Evolutionary conservation across 1,284 basidiomycete genomes (phyloP).

Genomic region (Wolfiporia cocos): DNA sequence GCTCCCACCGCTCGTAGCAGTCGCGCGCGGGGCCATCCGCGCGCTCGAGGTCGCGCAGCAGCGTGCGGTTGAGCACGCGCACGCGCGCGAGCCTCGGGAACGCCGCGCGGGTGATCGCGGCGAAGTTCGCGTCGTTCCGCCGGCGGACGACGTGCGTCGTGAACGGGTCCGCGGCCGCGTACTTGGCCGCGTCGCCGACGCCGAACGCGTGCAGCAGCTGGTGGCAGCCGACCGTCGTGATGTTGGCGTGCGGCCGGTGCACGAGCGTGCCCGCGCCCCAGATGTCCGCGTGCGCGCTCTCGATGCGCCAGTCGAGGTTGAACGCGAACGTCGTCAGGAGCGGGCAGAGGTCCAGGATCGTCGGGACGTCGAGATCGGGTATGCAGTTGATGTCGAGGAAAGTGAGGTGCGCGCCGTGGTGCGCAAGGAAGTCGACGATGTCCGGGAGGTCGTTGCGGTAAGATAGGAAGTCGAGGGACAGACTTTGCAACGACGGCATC

Average conservation of each 20-base stretch:
- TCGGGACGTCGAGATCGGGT: slow-evolving; percentile 44
- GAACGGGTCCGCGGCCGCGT: slow-evolving; percentile 36
- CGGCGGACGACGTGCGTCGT: slow-evolving; percentile 40
- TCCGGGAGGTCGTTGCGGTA: slow-evolving; percentile 51
- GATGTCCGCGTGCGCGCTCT: slow-evolving; percentile 21
- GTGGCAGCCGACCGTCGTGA: slow-evolving; percentile 62
- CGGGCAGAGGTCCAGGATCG: slow-evolving; percentile 57
- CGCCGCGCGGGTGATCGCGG: slow-evolving; percentile 43
- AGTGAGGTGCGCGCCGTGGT: slow-evolving; percentile 48
- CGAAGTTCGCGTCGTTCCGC: slow-evolving; percentile 61
- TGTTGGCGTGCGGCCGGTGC: slow-evolving; percentile 45
- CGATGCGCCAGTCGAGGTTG: slow-evolving; percentile 63
- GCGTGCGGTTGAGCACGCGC: slow-evolving; percentile 45
- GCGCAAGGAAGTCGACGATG: slow-evolving; percentile 45
- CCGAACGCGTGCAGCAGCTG: slow-evolving; percentile 65
- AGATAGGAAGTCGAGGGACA: slow-evolving; percentile 47
- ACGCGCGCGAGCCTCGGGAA: slow-evolving; percentile 58
- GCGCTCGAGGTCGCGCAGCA: slow-evolving; percentile 52
- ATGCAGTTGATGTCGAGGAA: slow-evolving; percentile 61
- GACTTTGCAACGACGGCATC: slow-evolving; percentile 47
- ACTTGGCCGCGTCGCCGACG: slow-evolving; percentile 41
- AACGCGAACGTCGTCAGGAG: slow-evolving; percentile 55
- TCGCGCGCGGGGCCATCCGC: slow-evolving; percentile 39
- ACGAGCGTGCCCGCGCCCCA: slow-evolving; percentile 32
- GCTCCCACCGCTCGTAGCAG: slow-evolving; percentile 57